Conservation (phyloP, 192 early-diverging fungal genomes). For the Coemansia reversa region DNA sequence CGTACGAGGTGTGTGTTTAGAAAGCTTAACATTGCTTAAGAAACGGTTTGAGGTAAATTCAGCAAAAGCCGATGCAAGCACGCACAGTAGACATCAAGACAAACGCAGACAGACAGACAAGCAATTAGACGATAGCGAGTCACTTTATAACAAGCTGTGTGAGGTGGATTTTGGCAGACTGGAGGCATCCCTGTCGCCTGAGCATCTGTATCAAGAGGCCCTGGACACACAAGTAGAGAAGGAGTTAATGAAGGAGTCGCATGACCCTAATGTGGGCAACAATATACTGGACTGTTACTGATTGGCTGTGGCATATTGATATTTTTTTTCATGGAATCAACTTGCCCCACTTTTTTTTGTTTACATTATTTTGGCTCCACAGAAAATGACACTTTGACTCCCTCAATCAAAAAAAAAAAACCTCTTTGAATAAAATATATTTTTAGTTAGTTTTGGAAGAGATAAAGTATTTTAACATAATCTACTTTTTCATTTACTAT, state of each 20-base stretch:
- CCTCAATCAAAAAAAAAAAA: too few species aligned
- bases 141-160: slow-evolving; percentile 20
- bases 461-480: too few species aligned
- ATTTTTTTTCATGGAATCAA: background rate
- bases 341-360: background rate
- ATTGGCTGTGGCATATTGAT: background rate
- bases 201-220: slow-evolving; percentile 52
- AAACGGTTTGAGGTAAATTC: background rate
- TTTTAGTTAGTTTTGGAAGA: too few species aligned
- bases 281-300: slow-evolving; percentile 52
- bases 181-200: slow-evolving; percentile 29
- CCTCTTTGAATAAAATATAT: too few species aligned
- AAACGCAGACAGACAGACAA: background rate
- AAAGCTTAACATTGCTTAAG: slow-evolving; percentile 22
- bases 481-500: too few species aligned
- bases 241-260: slow-evolving; percentile 40
- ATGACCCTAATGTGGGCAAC: slow-evolving; percentile 46
- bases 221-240: slow-evolving; percentile 44
- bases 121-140: background rate
- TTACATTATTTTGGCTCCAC: background rate
- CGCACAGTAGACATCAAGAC: background rate
- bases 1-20: slow-evolving; percentile 36
- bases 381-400: too few species aligned
- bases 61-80: background rate
- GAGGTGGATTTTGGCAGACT: slow-evolving; percentile 32